Conservation (phyloP, 257 asterid genomes). For the Rhazya stricta region DNA sequence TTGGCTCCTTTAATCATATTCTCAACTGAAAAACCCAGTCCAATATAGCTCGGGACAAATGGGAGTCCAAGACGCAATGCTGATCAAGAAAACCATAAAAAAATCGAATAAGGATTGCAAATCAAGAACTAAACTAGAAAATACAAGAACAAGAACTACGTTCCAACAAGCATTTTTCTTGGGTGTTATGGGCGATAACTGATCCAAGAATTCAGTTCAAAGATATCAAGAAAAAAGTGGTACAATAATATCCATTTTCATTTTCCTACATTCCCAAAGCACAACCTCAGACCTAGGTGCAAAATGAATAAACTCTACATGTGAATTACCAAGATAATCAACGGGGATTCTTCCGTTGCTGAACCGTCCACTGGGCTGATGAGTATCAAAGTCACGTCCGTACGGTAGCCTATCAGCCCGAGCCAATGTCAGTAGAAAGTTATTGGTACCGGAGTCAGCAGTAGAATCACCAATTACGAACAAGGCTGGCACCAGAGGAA, state of each 20-base stretch:
- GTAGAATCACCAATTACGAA: constrained; percentile 91
- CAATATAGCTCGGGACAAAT: constrained; percentile 80
- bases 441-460: constrained; percentile 89
- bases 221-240: not conserved
- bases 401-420: constrained; percentile 88
- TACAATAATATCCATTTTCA: not conserved
- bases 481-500: constrained; percentile 57
- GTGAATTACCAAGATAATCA: constrained; percentile 59
- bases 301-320: not conserved
- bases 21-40: constrained; percentile 51
- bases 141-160: not conserved
- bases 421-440: constrained; percentile 82
- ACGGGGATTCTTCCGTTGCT: constrained; percentile 94
- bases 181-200: not conserved
- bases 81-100: constrained; percentile 28
- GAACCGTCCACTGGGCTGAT: constrained; percentile 85
- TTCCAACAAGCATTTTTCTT: constrained; percentile 4
- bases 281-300: not conserved
- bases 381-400: constrained; percentile 90
- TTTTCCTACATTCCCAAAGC: not conserved
- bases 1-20: constrained; percentile 74
- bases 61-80: constrained; percentile 80
- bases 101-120: not conserved
- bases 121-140: not conserved
- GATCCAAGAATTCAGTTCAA: not conserved